Conservation (phyloP, 139 green algal genomes). For the Prasinococcaceae sp. region DNA sequence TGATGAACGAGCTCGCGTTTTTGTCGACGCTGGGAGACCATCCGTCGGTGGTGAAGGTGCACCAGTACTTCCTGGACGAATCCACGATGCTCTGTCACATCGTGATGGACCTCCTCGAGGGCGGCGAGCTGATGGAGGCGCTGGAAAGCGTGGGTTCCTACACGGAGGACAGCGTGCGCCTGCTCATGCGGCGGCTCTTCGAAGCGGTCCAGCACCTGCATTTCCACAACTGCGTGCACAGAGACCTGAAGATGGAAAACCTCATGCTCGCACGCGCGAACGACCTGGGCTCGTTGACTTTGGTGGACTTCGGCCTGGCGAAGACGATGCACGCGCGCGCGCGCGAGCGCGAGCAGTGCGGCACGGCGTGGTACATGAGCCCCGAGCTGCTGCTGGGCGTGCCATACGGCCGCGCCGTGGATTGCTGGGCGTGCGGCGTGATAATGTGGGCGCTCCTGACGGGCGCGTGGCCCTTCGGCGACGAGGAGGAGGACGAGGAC, state of each 20-base stretch:
- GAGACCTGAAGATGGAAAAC: conserved; percentile 33
- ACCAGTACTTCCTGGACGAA: conserved; percentile 12
- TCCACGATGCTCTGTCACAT: conserved; percentile 14
- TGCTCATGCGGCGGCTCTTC: conserved; percentile 13
- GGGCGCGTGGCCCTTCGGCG: conserved; percentile 7
- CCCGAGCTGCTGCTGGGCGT: conserved; percentile 19
- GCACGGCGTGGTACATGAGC: conserved; percentile 18
- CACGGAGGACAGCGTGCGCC: background rate
- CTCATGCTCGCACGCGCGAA: conserved; percentile 8
- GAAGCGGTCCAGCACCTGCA: conserved; percentile 25
- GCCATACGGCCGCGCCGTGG: conserved; percentile 17
- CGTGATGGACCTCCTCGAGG: conserved; percentile 22
- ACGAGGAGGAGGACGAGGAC: conserved; percentile 20
- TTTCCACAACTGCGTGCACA: conserved; percentile 14
- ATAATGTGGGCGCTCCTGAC: conserved; percentile 17
- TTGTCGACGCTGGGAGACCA: conserved; percentile 10
- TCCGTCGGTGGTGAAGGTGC: conserved; percentile 13
- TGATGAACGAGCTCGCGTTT: conserved; percentile 19
- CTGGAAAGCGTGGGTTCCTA: conserved; percentile 1
- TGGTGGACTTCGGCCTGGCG: conserved; percentile 33
- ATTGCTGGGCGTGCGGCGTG: conserved; percentile 25
- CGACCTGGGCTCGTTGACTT: conserved; percentile 14
- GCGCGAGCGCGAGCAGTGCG: conserved; percentile 12
- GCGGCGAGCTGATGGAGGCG: conserved; percentile 17
- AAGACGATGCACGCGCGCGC: conserved; percentile 15